These are phyloP conservation scores for Aspergillus udagawae DNA, from an alignment of 2,329 filamentous ascomycete species.

Conservation along the genomic window DNA sequence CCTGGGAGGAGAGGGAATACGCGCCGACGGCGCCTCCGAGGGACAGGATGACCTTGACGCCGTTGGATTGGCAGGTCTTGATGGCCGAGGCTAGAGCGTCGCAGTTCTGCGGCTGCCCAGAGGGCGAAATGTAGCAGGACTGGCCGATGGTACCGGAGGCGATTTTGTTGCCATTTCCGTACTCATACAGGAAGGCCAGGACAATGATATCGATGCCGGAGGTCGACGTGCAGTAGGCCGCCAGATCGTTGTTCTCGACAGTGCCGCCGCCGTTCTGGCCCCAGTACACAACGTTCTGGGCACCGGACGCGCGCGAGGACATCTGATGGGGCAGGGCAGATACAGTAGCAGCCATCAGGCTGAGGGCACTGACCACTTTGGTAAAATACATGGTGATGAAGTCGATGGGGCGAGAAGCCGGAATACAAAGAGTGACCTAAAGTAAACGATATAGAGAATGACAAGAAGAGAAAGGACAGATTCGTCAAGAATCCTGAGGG, in stretches of 20 bases:
- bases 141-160: constrained; percentile 40
- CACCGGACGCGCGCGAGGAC: not conserved
- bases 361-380: not conserved
- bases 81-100: constrained; percentile 41
- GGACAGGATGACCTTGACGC: constrained; percentile 46
- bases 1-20: constrained; percentile 31
- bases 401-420: not conserved
- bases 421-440: not conserved
- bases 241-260: constrained; percentile 25
- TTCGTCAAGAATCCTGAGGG: not conserved
- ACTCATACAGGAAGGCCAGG: constrained; percentile 42
- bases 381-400: not conserved
- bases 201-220: constrained; percentile 44
- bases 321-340: not conserved
- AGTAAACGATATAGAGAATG: not conserved
- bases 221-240: constrained; percentile 34
- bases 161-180: constrained; percentile 32
- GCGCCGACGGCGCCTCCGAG: constrained; percentile 41
- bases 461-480: not conserved
- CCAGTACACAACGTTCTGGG: constrained; percentile 34
- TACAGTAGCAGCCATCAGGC: not conserved
- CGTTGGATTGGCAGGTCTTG: constrained; percentile 39
- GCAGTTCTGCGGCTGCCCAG: constrained; percentile 24
- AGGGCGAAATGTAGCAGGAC: constrained; percentile 32
- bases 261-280: constrained; percentile 29